Evolutionary conservation across 2,329 filamentous ascomycete genomes (phyloP).

Genomic region (Stylonectria norvegica): DNA sequence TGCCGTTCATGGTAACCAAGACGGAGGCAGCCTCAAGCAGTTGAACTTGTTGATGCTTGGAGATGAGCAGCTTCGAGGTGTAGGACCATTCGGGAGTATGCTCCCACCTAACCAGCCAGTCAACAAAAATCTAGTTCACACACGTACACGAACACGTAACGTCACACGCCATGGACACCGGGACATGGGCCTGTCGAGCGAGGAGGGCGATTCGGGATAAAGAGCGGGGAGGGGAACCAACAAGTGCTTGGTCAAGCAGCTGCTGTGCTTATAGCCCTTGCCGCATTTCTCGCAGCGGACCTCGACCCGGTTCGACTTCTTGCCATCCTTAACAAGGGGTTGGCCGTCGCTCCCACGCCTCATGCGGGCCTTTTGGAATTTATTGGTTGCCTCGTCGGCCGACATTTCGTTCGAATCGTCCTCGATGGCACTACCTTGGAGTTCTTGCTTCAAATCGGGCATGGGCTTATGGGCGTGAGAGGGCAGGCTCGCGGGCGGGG

Average conservation of each 20-base stretch:
- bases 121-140: constrained; percentile 24
- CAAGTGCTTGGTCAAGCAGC: constrained; percentile 99
- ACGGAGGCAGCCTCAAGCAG: constrained; percentile 96
- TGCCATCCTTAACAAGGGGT: constrained; percentile 75
- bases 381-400: constrained; percentile 47
- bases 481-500: constrained; percentile 67
- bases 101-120: constrained; percentile 72
- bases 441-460: constrained; percentile 46
- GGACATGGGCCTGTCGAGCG: constrained; percentile 8
- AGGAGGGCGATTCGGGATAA: constrained; percentile 35
- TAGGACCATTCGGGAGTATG: constrained; percentile 97
- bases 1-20: constrained; percentile 79
- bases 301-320: constrained; percentile 78
- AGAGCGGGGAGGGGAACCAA: constrained; percentile 68
- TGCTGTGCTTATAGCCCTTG: constrained; percentile 99
- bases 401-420: constrained; percentile 62
- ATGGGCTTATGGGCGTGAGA: constrained; percentile 49
- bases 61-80: constrained; percentile 96
- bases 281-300: constrained; percentile 96
- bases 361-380: constrained; percentile 48
- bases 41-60: constrained; percentile 99
- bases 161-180: constrained; percentile 14
- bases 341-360: constrained; percentile 81
- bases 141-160: constrained; percentile 7
- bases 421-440: constrained; percentile 62